Evolutionary conservation across 352 stramenopile species (phyloP), one percentile per base, ranked within the genome.

Genomic region (Pythium brachiatum): DNA sequence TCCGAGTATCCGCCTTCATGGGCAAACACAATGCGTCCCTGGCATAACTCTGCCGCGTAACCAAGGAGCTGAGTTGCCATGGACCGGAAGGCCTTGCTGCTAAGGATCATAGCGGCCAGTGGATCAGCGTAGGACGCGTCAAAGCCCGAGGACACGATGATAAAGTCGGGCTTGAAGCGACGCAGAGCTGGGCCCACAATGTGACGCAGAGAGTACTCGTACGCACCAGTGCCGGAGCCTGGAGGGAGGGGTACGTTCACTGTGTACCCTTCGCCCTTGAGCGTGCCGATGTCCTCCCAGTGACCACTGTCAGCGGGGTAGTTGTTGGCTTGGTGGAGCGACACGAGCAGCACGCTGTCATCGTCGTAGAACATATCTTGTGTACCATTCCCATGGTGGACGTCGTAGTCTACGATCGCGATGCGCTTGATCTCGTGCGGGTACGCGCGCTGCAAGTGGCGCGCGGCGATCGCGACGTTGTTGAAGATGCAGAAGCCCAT

Each of bases 381-480:
- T 7, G 94, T 98, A 41, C 96, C 96, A 73, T 99, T 99, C 18
- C 96, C 96, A 72, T 99, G 96, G 72, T 99, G 95, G 12, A 97
- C 91, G 78, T 98, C 94, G 53, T 92, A 96, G 75, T 99, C 94
- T 32, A 99, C 90, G 69, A 99, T 97, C 12, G 95, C 94, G 61
- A 98, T 84, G 36, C 84, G 83, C 60, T 86, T 79, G 60, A 98
- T 86, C 23, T 78, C 63, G 18, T 86, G 68, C 3, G 79, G 65
- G 60, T 97, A 96, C 26, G 15, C 53, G 0, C 70, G 51, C 51
- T 85, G 57, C 47, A 89, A 61, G 51, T 90, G 73, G 12, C 75
- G 63, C 8, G 73, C 79, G 0, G 80, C 69, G 55, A 92, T 84
- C 21, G 73, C 83, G 21, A 92, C 71, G 68, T 90, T 92, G 66